Evolutionary conservation across 1,284 basidiomycete genomes (phyloP).

Genomic region (Malassezia globosa): DNA sequence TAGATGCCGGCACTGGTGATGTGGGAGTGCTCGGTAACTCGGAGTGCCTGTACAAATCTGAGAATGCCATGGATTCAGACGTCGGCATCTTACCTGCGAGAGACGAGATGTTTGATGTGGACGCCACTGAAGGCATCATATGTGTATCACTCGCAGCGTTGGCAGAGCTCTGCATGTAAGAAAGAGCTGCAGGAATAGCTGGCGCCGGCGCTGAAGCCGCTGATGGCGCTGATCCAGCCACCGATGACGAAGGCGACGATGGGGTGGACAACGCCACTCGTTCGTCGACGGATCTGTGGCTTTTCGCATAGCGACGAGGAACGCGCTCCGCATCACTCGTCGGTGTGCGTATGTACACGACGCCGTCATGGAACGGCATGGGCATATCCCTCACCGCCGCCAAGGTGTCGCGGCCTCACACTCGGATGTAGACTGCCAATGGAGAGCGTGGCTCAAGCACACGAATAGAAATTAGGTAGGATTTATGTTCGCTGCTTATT

Average conservation of each 20-base stretch:
- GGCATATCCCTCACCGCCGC: no score
- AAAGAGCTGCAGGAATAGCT: neutral
- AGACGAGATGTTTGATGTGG: neutral
- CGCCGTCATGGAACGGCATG: neutral
- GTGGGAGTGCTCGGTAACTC: no score
- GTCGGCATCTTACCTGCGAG: neutral
- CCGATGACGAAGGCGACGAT: neutral
- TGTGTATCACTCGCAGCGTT: no score
- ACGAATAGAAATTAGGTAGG: no score
- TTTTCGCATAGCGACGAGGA: neutral
- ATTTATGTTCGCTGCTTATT: no score
- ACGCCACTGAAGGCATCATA: neutral
- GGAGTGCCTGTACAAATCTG: neutral
- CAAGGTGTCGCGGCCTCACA: no score
- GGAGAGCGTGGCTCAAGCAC: no score
- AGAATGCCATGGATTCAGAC: neutral
- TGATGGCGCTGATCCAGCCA: no score
- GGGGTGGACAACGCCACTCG: neutral
- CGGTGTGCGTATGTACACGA: neutral
- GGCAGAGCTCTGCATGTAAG: constrained; percentile 1
- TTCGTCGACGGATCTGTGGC: constrained; percentile 1
- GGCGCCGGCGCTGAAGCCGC: no score
- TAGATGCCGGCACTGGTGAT: no score
- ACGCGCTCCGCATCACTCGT: neutral
- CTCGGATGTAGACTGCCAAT: no score